These are phyloP conservation scores for Melampsora larici-populina DNA, from an alignment of 1,284 basidiomycete species.

Conservation along the genomic window DNA sequence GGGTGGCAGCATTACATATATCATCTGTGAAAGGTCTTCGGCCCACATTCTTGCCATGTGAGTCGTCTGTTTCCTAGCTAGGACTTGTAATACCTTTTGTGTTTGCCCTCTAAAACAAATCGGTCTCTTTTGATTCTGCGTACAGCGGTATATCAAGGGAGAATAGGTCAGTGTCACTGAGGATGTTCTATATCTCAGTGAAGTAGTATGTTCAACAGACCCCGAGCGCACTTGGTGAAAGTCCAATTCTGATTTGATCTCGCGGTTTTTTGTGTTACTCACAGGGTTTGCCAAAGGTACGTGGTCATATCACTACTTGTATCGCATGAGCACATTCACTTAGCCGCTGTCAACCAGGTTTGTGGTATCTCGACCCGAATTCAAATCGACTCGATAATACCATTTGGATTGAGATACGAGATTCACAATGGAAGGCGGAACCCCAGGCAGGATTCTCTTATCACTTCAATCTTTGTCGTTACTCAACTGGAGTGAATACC, in stretches of 20 bases:
- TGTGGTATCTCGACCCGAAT: slow-evolving; percentile 23
- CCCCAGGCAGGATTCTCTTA: background rate
- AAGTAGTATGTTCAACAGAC: background rate
- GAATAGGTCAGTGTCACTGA: slow-evolving; percentile 19
- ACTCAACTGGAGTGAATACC: slow-evolving; percentile 1
- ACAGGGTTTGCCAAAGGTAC: slow-evolving; percentile 40
- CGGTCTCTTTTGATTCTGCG: background rate
- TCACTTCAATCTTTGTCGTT: slow-evolving; percentile 34
- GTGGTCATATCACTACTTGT: background rate
- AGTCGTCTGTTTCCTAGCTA: background rate
- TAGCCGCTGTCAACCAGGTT: slow-evolving; percentile 1
- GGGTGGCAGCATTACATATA: background rate
- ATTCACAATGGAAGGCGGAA: slow-evolving; percentile 41
- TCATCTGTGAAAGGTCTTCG: background rate
- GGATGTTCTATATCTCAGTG: background rate
- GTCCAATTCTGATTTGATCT: background rate
- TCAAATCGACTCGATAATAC: background rate
- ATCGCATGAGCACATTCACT: background rate
- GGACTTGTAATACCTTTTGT: background rate
- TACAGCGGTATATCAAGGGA: slow-evolving; percentile 32
- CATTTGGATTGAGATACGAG: slow-evolving; percentile 35
- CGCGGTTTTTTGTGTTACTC: background rate
- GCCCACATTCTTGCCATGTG: slow-evolving; percentile 20
- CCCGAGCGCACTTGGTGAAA: background rate
- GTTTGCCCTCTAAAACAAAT: background rate